Percentiles rank a stretch among this genome's conserved stretches.
Conservation (phyloP, 2,329 filamentous ascomycete species). For the Trichoderma polysporum region DNA sequence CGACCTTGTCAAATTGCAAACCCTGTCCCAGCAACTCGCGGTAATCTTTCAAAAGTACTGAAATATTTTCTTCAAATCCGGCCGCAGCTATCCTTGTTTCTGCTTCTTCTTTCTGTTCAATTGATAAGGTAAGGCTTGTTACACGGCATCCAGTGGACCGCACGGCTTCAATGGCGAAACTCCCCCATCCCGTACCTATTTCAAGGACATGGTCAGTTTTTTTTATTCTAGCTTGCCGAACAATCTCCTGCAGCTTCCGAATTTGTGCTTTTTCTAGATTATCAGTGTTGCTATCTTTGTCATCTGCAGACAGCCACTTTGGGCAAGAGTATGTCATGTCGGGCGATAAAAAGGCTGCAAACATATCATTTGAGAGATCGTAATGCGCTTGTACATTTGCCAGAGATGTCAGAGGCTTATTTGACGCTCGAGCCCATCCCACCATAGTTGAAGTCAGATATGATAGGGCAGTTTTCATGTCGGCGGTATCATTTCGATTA, state of each 20-base stretch:
- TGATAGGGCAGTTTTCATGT: conserved; percentile 63
- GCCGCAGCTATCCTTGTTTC: conserved; percentile 63
- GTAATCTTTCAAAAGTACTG: conserved; percentile 69
- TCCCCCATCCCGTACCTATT: conserved; percentile 75
- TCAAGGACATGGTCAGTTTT: conserved; percentile 67
- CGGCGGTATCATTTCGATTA: conserved; percentile 63
- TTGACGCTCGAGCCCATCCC: conserved; percentile 56
- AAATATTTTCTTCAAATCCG: conserved; percentile 59
- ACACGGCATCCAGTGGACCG: conserved; percentile 64
- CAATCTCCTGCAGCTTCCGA: conserved; percentile 65
- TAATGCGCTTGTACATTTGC: conserved; percentile 72
- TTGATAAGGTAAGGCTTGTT: conserved; percentile 66
- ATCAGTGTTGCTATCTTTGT: conserved; percentile 44
- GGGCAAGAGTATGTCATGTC: conserved; percentile 78
- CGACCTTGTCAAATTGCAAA: conserved; percentile 64
- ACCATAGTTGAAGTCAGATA: conserved; percentile 57
- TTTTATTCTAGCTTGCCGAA: conserved; percentile 64
- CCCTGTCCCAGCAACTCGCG: conserved; percentile 57
- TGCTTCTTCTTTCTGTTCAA: conserved; percentile 67
- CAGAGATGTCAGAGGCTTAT: conserved; percentile 57
- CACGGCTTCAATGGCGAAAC: conserved; percentile 69
- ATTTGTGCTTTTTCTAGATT: conserved; percentile 64
- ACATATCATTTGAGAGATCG: conserved; percentile 75
- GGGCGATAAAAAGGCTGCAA: conserved; percentile 68
- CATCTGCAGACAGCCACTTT: conserved; percentile 49